Evolutionary conservation across 352 stramenopile genomes (phyloP), one percentile per base, ranked within the genome.

Genomic region (Globisporangium alternatum): DNA sequence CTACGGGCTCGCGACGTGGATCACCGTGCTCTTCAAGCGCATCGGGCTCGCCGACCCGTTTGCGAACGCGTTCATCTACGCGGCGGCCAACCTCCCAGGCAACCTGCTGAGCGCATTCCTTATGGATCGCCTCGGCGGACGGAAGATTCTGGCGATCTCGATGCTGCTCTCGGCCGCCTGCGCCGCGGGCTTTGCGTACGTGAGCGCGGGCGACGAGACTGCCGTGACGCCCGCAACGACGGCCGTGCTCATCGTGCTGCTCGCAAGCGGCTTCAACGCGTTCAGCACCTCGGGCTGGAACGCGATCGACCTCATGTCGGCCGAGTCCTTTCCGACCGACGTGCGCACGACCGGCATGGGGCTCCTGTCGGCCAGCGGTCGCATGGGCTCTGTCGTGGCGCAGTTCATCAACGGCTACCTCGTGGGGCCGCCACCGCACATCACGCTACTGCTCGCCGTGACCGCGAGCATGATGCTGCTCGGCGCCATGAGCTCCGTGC

Each of bases 1-100:
- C 31, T 98, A 98, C 64, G 91, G 91, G 5, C 80, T 98, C 19
- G 80, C 89, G 7, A 97, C 91, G 59, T 98, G 93, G 93, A 98
- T 98, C 68, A 97, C 96, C 7, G 89, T 89, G 57, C 68, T 98
- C 2, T 98, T 98, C 75, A 88, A 94, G 60, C 77, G 77, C n/a
- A 89, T 98, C 56, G 67, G 95, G 9, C 75, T 97, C 7, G 86
- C 93, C 56, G 71, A 97, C 61, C 81, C 84, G 17, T 98, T 98
- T 63, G 86, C 87, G 19, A 97, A 98, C 72, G 88, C 91, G 35
- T 93, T 98, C 64, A 87, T 98, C 31, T 98, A 97, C 72, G 91
- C 93, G 12, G 75, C 81, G 15, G 86, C 88, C 8, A 98, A 96
- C 64, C 77, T 98, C 2, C 93, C 93, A 7, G 93, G 93, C 10